Evolutionary conservation across 345 rosid genomes (phyloP), one percentile per base, ranked within the genome.

Genomic region (Eucalyptus caleyi): DNA sequence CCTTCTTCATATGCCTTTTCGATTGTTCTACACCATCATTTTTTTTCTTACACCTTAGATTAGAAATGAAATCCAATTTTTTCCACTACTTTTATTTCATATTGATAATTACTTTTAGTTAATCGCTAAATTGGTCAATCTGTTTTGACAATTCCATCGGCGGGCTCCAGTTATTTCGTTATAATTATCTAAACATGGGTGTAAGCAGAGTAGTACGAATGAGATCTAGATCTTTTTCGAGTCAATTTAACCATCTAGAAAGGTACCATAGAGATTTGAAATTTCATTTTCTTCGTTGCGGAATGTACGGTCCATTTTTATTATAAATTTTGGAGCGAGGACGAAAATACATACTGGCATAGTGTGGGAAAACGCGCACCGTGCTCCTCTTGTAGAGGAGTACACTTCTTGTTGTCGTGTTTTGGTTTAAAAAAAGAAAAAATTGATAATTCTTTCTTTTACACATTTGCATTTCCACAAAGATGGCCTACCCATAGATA

Each of bases 101-200:
- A 69, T 69, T 18, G 7, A 37, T 18, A 18, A 18, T 34, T 37
- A 19, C 2, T 37, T 40, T 34, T 34, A 37, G 26, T 3, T 4
- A 19, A 5, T 72, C 26, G 14, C 45, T 72, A 72, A 34, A 69
- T 32, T 16, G 4, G 0, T 69, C 23, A 34, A 18, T 34, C 14
- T 34, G 2, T 69, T 69, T 69, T 18, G 81, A 34, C 14, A 56
- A 26, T 62, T 62, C 34, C 0, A 62, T 62, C 2, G 1, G 0
- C 2, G 1, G 0, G 77, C 21, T 65, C 72, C 5, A n/a, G 10
- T 65, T 15, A 65, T 65, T 65, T n/a, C 10, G 10, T 65, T 15
- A n/a, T 32, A 62, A 30, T 65, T n/a, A 30, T 30, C 34, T 65
- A n/a, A n/a, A 7, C 72, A 65, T 65, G 32, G 72, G 72, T n/a